Evolutionary conservation across 768 basidiomycete species (phyloP), one percentile per base, ranked within the genome.

Genomic region (Strobilomyces confusus): DNA sequence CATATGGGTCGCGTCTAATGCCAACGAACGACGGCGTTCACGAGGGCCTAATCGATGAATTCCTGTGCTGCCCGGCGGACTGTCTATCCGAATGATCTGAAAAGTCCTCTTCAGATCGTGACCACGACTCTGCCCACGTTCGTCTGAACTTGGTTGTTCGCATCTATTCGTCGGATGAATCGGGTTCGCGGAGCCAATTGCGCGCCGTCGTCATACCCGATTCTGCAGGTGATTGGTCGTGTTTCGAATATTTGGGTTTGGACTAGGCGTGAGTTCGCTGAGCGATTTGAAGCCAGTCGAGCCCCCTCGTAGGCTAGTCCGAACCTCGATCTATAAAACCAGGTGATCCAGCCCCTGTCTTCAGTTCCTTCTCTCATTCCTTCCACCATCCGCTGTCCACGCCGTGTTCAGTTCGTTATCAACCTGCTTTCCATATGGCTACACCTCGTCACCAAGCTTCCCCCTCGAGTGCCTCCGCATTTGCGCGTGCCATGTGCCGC

Each of bases 381-480:
- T 43, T 44, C 50, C 34, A 6, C 11, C 23, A 20, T 49, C 44
- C 51, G 12, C 34, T 23, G 38, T 48, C 17, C 37, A 4, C 20
- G 17, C 40, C 20, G 22, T 17, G 41, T 40, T 52, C 8, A n/a
- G 38, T 25, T 41, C 38, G n/a, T 30, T 37, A 1, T 53, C 48
- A 13, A 14, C 34, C 49, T 38, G 15, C 48, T 48, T 38, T 52
- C 29, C 41, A 13, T 30, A 62, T 62, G 57, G 30, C 36, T 45
- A 30, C 43, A 13, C 20, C 51, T 34, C 34, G 4, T 22, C 3
- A 23, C 15, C 20, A 41, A 12, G 11, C 11, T 37, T 33, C 37
- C 17, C 25, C 44, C 15, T 45, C 49, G 25, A 51, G 9, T 25
- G 19, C 22, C 33, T 53, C 48, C 33, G 26, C 45, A 9, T 38